Base-by-base conservation (phyloP, 208 protist species). In the Trypanosoma congolense region DNA sequence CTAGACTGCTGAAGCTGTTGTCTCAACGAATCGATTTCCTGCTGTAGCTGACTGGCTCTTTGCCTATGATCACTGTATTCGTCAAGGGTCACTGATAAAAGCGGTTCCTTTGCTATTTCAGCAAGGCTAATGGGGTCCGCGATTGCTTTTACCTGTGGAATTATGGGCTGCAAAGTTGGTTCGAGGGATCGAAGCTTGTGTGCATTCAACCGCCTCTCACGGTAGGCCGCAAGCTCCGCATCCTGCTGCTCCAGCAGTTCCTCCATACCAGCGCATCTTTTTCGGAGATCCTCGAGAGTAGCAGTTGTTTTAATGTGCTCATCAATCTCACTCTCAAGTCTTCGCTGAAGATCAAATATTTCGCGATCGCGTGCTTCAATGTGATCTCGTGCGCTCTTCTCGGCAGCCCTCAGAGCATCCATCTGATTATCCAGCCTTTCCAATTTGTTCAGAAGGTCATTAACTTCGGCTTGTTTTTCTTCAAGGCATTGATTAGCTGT, bases 71-170 rank as follows among this genome's bases (percentile, higher is more conserved):
- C 40, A 8, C 26, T 33, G 50, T 67, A 65, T 52, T 76, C 70
- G 46, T 70, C 63, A 56, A 71, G 35, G 5, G 53, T 59, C 18
- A 76, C 63, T 0, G 69, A 61, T 22, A 65, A 41, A 22, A 66
- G 45, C 12, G 69, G 62, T 55, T 75, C 56, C 8, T 1, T 2
- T 12, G 2, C 30, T 33, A 75, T 33, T 53, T 2, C 33, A 21
- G 45, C 36, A 28, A 47, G 51, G 22, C 52, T 36, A 29, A 69
- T 9, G 1, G n/a, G 0, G n/a, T 52, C 59, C 3, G 26, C 16
- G 4, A 16, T 16, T 28, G 9, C 8, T 18, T n/a, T 38, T 2
- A 1, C 12, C 35, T 28, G 6, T 33, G n/a, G 1, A 18, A 24
- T 9, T 53, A 57, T 45, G 6, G 43, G 56, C 50, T 50, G 38